Base-by-base conservation (phyloP, 331 rosid genomes). In the Rosa hybrid region DNA sequence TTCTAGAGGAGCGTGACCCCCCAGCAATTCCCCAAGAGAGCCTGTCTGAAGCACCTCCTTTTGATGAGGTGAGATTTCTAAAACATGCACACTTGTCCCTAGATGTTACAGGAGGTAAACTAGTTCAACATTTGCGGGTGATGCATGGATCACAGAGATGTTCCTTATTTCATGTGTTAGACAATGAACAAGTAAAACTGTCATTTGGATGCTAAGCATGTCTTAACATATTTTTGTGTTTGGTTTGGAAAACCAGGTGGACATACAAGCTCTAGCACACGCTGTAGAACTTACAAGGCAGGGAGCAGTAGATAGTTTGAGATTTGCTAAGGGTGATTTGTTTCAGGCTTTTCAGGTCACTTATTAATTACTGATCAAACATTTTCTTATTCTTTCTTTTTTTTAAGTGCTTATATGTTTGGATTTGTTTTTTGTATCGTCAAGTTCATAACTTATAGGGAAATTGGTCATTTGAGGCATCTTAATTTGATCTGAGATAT, bases 281-380 rank as follows among this genome's bases (percentile, higher is more conserved):
- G 99, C 99, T 77, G 99, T 96, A 65, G 98, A 93, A 87, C 98
- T 96, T 80, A 92, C 92, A 38, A 90, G 99, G 83, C 97, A 96
- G 81, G 99, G 97, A 83, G 98, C 99, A 23, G 89, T 96, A 73
- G 99, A 96, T 84, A 96, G 99, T 89, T 87, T 96, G 91, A 91
- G 97, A 89, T 93, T 90, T 62, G 88, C 98, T 0, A 93, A 91
- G 96, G 99, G 99, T 77, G 97, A 96, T 84, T 84, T 93, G 56
- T 85, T 91, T 82, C 91, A 86, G 90, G 99, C 99, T 68, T 96
- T 96, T 88, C 97, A 96, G 99, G 99, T 68, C 50, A 41, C 51
- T 93, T 86, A 75, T 71, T 70, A 44, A 64, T 76, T 72, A 46
- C 63, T 67, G 30, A 25, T 69, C 13, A 39, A 62, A 63, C 21